Base-by-base conservation (phyloP, 495 filamentous ascomycete genomes). In the Cercophora scortea region DNA sequence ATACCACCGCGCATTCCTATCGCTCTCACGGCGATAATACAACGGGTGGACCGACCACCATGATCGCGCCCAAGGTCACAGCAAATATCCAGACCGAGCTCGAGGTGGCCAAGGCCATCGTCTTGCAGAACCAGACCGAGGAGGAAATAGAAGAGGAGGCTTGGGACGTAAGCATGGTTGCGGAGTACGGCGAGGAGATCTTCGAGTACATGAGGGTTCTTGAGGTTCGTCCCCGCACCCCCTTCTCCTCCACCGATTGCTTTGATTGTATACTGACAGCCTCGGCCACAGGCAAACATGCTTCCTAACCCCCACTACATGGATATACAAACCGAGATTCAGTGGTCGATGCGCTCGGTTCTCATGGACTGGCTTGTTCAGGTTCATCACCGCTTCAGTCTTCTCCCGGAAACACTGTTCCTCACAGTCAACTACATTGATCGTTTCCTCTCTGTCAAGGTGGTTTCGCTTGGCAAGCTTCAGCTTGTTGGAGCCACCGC, bases 281-380 rank as follows among this genome's bases (percentile, higher is more conserved):
- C 39, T 50, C 38, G 15, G 18, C 12, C 9, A 41, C 59, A 95
- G 90, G 79, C 79, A 54, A 79, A 78, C 41, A 85, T 97, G 79
- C 70, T 89, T 41, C 93, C 93, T 0, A 87, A 91, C 61, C 76
- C 87, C 3, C 81, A 91, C 60, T 98, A 98, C 73, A 97, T 98
- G 94, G 89, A 95, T 46, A 84, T 86, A 48, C 93, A 98, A 65
- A 82, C 84, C n/a, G 91, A 97, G 67, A 92, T 98, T 50, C 89
- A 95, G 66, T 97, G 94, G 94, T 95, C 92, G 0, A 96, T 96
- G 92, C 89, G 93, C 43, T 83, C 92, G 9, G 89, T 97, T 42
- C 82, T 98, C 49, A 95, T 97, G 85, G 94, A 97, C 66, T 98
- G 93, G 93, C 77, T 98, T 9, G 85, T 96, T 41, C 92, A 97